phyloP scores from a whole-genome alignment of 2,329 filamentous ascomycete genomes.

The Chaetomium sp. region DNA sequence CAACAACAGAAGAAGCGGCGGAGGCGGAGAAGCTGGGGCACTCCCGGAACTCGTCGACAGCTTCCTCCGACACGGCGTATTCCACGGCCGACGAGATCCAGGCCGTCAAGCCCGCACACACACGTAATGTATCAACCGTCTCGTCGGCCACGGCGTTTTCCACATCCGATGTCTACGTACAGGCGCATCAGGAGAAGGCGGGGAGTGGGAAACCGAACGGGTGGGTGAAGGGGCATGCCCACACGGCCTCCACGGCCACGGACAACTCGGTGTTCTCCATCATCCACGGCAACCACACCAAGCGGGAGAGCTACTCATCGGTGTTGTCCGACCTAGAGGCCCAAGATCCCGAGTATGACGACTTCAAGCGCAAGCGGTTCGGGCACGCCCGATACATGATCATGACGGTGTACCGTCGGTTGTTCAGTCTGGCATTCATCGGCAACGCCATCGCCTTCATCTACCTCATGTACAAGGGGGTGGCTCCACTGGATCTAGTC shows the following conservation, averaged over 20 bases:
- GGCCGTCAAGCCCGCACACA: neutral
- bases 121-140: neutral
- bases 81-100: neutral
- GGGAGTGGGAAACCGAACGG: too few relatives aligned
- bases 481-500: constrained; percentile 22
- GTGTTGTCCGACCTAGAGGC: constrained; percentile 17
- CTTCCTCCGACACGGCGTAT: neutral
- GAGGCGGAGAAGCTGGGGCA: neutral
- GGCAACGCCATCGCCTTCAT: constrained; percentile 44
- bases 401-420: constrained; percentile 48
- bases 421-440: constrained; percentile 48
- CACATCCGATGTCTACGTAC: neutral
- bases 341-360: constrained; percentile 11
- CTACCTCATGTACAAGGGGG: constrained; percentile 33
- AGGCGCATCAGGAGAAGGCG: neutral
- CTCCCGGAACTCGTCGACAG: neutral
- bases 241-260: neutral
- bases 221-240: neutral
- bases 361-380: constrained; percentile 17
- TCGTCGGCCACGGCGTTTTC: neutral
- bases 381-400: constrained; percentile 35
- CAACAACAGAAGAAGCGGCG: neutral
- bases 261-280: neutral
- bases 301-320: neutral
- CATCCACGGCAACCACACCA: neutral